Evolutionary conservation across 1,139 yeast genomes (phyloP), one percentile per base, ranked within the genome.

Genomic region (Zygoascus meyerae): DNA sequence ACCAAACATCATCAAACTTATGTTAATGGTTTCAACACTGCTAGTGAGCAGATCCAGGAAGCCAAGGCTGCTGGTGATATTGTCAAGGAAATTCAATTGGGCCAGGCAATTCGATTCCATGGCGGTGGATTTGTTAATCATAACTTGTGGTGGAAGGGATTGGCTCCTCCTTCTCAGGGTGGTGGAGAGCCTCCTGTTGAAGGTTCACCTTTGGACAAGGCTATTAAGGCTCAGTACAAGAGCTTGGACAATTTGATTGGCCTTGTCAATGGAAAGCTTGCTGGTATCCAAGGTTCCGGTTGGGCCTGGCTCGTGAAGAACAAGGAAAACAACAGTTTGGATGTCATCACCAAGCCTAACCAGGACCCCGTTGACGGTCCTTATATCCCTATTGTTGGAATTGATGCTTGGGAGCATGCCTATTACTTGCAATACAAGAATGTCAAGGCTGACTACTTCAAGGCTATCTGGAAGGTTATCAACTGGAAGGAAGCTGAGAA

Each of bases 391-490:
- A 74, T 90, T 67, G 77, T 90, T 52, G 97, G 96, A 46, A 86
- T 90, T 66, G 97, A 90, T 64, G 97, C 97, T 53, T 90, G 97
- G 97, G 97, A 90, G 71, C 97, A 90, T 65, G 97, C 97, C 47
- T 90, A 89, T 75, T 90, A 90, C 78, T 77, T 90, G 71, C 97
- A 90, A 71, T 90, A 90, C 75, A 85, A 86, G 72, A 90, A 90
- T 72, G 92, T 83, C 66, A 90, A 90, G 77, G 95, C 71, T 43
- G 96, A 90, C 67, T 90, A 90, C 74, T 90, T 90, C 79, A 83
- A 87, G 72, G 95, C 95, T 53, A 86, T 90, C 69, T 90, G 97
- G 97, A 84, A 86, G 64, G 96, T 90, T 45, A 80, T 90, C 70
- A 89, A 87, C 80, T 90, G 97, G 97, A 78, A 83, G 69, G 95